phyloP scores from a whole-genome alignment of 2,329 filamentous ascomycete genomes.

The Myriosclerotinia scirpicola region DNA sequence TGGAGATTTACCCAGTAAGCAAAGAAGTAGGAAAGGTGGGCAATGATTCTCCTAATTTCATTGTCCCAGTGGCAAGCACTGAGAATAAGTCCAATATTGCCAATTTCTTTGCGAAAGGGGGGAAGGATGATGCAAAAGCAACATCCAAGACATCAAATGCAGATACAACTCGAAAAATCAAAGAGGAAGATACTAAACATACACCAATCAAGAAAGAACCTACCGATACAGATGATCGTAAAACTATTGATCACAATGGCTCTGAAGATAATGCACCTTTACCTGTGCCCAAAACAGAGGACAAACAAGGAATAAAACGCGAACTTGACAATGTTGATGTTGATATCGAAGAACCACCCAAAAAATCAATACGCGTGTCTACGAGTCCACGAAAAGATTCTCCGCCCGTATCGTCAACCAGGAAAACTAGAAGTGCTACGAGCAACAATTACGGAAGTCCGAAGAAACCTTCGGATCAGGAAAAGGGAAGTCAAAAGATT shows the following conservation, averaged over 20 bases:
- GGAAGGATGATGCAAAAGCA: constrained; percentile 28
- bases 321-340: constrained; percentile 32
- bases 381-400: constrained; percentile 28
- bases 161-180: constrained; percentile 25
- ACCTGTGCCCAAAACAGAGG: constrained; percentile 31
- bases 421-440: constrained; percentile 38
- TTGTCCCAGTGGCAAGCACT: constrained; percentile 78
- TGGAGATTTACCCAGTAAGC: constrained; percentile 83
- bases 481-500: constrained; percentile 46
- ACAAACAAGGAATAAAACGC: constrained; percentile 36
- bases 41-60: constrained; percentile 81
- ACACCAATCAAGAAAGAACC: constrained; percentile 33
- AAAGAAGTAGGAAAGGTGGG: constrained; percentile 93
- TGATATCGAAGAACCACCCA: constrained; percentile 31
- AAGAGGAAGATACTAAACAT: constrained; percentile 26
- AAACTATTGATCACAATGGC: constrained; percentile 34
- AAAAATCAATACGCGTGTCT: constrained; percentile 34
- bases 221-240: constrained; percentile 30
- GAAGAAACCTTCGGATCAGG: constrained; percentile 31
- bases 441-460: constrained; percentile 38
- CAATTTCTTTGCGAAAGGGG: constrained; percentile 77
- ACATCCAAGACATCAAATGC: constrained; percentile 8
- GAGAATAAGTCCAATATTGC: constrained; percentile 93
- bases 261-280: constrained; percentile 38
- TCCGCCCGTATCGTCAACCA: constrained; percentile 28